A percentile compares a stretch with the other conserved stretches of the same genome.
These are phyloP conservation scores for Lactifluus piperatus DNA, from an alignment of 768 basidiomycete species.

Conservation along the genomic window DNA sequence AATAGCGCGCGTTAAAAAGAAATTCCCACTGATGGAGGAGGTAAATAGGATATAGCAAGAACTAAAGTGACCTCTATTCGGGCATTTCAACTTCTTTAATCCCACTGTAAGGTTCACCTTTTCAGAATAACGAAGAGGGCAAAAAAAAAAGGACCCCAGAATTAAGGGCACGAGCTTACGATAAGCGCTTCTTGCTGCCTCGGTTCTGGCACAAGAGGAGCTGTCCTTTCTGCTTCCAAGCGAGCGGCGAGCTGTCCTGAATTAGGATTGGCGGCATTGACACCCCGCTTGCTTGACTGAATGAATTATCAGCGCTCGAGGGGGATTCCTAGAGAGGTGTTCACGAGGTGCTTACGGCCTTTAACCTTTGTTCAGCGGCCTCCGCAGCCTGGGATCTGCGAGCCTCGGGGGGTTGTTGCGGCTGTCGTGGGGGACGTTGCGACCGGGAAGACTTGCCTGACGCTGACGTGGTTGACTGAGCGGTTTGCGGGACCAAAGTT, in stretches of 20 bases:
- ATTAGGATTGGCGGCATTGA: conserved; percentile 37
- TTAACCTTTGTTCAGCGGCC: conserved; percentile 29
- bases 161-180: conserved; percentile 30
- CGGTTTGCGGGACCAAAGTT: conserved; percentile 20
- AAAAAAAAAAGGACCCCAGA: conserved; percentile 10
- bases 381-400: conserved; percentile 28
- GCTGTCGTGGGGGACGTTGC: background rate
- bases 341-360: conserved; percentile 25
- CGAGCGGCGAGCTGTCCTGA: conserved; percentile 37
- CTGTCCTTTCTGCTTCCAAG: conserved; percentile 33
- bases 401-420: background rate
- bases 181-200: conserved; percentile 35
- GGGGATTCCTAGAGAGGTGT: background rate
- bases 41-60: conserved; percentile 8
- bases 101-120: conserved; percentile 33
- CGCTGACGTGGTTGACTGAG: background rate
- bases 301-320: background rate
- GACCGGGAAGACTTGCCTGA: background rate
- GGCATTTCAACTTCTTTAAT: conserved; percentile 24
- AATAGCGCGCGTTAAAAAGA: conserved; percentile 4
- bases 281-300: conserved; percentile 37
- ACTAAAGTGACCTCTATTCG: background rate
- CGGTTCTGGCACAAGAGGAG: conserved; percentile 31
- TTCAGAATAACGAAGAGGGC: conserved; percentile 21
- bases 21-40: conserved; percentile 4